Conservation (phyloP, 1,284 basidiomycete species). For the Ustilago tritici region DNA sequence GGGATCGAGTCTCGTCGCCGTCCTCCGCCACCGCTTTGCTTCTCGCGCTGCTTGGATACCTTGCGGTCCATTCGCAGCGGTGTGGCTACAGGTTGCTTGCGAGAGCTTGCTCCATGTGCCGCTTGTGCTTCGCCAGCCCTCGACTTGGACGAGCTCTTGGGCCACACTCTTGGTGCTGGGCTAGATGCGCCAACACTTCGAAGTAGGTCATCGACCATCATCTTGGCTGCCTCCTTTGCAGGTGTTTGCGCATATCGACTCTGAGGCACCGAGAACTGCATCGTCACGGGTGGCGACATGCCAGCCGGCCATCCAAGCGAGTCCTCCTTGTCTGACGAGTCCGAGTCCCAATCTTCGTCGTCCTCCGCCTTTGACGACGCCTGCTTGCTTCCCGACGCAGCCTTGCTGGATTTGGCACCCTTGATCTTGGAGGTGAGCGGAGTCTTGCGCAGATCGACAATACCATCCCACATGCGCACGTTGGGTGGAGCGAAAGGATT, state of each 20-base stretch:
- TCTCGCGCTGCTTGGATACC: slow-evolving; percentile 34
- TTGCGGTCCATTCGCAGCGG: slow-evolving; percentile 52
- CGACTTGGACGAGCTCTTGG: slow-evolving; percentile 37
- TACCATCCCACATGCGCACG: slow-evolving; percentile 76
- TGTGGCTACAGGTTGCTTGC: slow-evolving; percentile 54
- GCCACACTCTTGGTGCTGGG: slow-evolving; percentile 42
- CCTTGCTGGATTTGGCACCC: slow-evolving; percentile 12
- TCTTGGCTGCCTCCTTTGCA: slow-evolving; percentile 65
- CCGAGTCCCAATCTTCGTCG: slow-evolving; percentile 58
- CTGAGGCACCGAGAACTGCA: slow-evolving; percentile 83
- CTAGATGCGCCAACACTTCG: slow-evolving; percentile 58
- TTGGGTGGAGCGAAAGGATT: slow-evolving; percentile 62
- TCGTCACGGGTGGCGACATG: slow-evolving; percentile 87
- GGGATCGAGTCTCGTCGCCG: slow-evolving; percentile 62
- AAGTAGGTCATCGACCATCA: slow-evolving; percentile 67
- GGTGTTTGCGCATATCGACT: slow-evolving; percentile 76
- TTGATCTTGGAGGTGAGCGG: slow-evolving; percentile 69
- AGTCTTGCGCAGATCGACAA: slow-evolving; percentile 79
- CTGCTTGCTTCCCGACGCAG: slow-evolving; percentile 57
- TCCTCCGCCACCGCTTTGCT: slow-evolving; percentile 19
- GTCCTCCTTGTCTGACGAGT: slow-evolving; percentile 72
- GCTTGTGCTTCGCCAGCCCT: slow-evolving; percentile 2
- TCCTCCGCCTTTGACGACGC: slow-evolving; percentile 38
- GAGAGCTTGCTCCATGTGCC: slow-evolving; percentile 15
- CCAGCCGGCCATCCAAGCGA: slow-evolving; percentile 72